Percentiles rank a stretch among this genome's conserved stretches.
These are phyloP conservation scores for Fusarium bulbicola DNA, from an alignment of 2,329 filamentous ascomycete genomes.

Conservation along the genomic window DNA sequence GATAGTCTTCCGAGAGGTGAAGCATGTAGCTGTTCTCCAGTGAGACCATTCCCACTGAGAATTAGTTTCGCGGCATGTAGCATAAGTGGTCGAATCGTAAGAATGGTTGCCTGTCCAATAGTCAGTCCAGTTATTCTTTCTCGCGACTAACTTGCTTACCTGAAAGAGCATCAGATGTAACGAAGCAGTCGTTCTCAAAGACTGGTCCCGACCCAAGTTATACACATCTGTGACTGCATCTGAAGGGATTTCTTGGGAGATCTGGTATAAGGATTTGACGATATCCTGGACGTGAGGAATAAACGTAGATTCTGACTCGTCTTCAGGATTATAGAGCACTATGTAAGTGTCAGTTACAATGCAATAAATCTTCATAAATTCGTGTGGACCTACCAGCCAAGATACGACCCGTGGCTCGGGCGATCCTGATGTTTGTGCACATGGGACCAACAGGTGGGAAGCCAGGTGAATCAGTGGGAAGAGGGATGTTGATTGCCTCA, in stretches of 20 bases:
- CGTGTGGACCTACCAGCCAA: conserved; percentile 25
- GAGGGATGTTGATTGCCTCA: conserved; percentile 39
- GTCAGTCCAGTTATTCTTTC: not conserved
- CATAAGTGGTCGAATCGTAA: conserved; percentile 44
- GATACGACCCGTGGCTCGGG: conserved; percentile 39
- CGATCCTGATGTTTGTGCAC: conserved; percentile 43
- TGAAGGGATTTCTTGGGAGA: conserved; percentile 40
- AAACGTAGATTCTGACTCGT: conserved; percentile 43
- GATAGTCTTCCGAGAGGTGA: conserved; percentile 42
- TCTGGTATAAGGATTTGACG: conserved; percentile 41
- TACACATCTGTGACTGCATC: conserved; percentile 38
- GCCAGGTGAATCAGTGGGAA: conserved; percentile 41
- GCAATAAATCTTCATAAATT: rapidly evolving
- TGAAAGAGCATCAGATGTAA: conserved; percentile 47
- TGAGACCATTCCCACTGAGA: conserved; percentile 36
- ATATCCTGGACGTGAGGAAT: conserved; percentile 47
- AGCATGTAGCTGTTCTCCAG: conserved; percentile 34
- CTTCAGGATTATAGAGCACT: conserved; percentile 45
- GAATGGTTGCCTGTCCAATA: conserved; percentile 40
- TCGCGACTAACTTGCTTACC: conserved; percentile 2
- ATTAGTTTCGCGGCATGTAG: conserved; percentile 43
- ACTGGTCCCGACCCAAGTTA: conserved; percentile 40
- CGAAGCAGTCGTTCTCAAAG: conserved; percentile 44
- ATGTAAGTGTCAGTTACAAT: not conserved
- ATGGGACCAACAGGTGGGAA: conserved; percentile 42